Conservation (phyloP, 31 red algal species). For the Odonthalia washingtoniensis region DNA sequence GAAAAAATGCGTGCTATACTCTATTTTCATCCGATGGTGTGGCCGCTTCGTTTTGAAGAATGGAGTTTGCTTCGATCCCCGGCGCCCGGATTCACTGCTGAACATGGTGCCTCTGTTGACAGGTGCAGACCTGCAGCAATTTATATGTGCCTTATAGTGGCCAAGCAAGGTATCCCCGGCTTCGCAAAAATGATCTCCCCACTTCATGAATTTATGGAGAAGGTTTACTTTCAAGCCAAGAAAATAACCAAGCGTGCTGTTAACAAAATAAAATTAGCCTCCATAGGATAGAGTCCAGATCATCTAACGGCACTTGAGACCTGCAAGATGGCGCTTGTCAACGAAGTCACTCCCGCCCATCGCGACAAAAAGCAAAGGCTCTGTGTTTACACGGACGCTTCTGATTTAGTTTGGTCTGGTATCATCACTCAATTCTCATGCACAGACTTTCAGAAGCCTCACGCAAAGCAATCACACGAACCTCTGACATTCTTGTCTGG, state of each 20-base stretch:
- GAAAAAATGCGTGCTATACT: constrained; percentile 8
- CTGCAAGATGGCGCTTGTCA: constrained; percentile 21
- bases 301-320: not conserved
- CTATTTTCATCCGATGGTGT: constrained; percentile 9
- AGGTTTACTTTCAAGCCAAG: not conserved
- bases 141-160: constrained; percentile 31
- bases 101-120: not conserved
- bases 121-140: constrained; percentile 2
- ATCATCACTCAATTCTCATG: constrained; percentile 24
- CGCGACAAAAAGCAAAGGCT: constrained; percentile 15
- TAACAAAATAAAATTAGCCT: not conserved
- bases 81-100: not conserved
- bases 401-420: constrained; percentile 14
- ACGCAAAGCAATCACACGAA: constrained; percentile 16
- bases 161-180: constrained; percentile 4
- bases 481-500: constrained; percentile 16
- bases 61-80: constrained; percentile 18
- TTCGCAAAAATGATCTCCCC: constrained; percentile 14
- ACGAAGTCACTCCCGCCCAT: constrained; percentile 11
- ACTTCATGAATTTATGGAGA: constrained; percentile 41
- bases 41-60: not conserved
- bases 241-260: constrained; percentile 2
- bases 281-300: not conserved
- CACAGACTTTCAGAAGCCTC: not conserved
- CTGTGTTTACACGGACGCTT: constrained; percentile 20